Percentiles rank a stretch among this genome's conserved stretches.
Evolutionary conservation across 139 green algal genomes (phyloP).

Genomic region (Haematococcus lacustris): DNA sequence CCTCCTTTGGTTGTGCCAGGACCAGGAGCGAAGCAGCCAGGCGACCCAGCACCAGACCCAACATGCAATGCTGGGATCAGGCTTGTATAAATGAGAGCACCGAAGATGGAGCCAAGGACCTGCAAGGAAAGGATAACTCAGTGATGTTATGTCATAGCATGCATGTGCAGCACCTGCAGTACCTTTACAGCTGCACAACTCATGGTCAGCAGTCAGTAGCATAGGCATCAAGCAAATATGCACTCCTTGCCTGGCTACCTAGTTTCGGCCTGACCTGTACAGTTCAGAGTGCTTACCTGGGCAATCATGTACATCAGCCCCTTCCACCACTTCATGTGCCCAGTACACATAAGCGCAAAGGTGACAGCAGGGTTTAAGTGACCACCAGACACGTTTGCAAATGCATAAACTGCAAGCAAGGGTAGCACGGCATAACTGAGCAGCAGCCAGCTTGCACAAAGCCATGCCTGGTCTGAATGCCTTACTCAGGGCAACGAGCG

Average conservation of each 20-base stretch:
- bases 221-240: no score
- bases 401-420: constrained; percentile 69
- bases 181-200: no score
- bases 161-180: no score
- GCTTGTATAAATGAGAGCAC: constrained; percentile 44
- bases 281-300: no score
- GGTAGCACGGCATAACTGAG: no score
- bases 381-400: constrained; percentile 57
- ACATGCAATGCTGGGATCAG: constrained; percentile 42
- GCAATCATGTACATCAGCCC: constrained; percentile 57
- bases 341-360: constrained; percentile 64
- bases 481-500: constrained; percentile 44
- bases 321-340: constrained; percentile 62
- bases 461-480: no score
- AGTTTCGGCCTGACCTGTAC: no score
- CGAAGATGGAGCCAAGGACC: constrained; percentile 61
- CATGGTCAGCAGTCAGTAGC: no score
- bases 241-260: no score
- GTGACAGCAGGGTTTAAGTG: constrained; percentile 72
- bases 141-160: no score
- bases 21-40: constrained; percentile 43
- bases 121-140: no score
- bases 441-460: no score
- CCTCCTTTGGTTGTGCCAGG: constrained; percentile 12
- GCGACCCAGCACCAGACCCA: constrained; percentile 20